A percentile compares a stretch with the other conserved stretches of the same genome.
These are phyloP conservation scores for Lecanicillium sp. DNA, from an alignment of 2,329 filamentous ascomycete species.

Conservation along the genomic window DNA sequence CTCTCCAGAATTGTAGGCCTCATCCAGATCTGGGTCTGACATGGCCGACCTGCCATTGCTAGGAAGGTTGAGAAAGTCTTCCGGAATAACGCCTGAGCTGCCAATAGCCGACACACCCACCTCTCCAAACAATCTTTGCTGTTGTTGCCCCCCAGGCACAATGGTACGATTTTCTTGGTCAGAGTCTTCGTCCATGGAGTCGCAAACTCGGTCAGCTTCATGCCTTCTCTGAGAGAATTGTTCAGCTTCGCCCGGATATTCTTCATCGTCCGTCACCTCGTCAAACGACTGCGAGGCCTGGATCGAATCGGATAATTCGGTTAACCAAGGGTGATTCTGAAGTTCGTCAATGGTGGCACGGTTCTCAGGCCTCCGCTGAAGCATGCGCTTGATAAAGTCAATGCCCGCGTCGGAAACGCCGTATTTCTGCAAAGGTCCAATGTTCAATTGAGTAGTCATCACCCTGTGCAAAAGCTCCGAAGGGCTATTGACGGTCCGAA, in stretches of 20 bases:
- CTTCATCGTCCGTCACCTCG: conserved; percentile 55
- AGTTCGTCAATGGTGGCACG: conserved; percentile 69
- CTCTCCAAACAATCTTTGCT: conserved; percentile 50
- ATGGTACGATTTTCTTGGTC: conserved; percentile 75
- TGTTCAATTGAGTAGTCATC: conserved; percentile 70
- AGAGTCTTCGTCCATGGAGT: conserved; percentile 57
- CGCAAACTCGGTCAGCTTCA: conserved; percentile 35
- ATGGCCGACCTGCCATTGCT: conserved; percentile 39
- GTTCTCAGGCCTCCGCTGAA: conserved; percentile 71
- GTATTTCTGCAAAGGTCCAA: conserved; percentile 51
- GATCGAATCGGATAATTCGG: conserved; percentile 24
- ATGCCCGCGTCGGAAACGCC: conserved; percentile 62
- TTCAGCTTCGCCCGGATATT: conserved; percentile 53
- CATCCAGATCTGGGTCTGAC: conserved; percentile 37
- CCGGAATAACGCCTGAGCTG: conserved; percentile 45
- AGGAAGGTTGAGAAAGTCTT: conserved; percentile 44
- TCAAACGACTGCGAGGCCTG: conserved; percentile 46
- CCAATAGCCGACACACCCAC: conserved; percentile 48
- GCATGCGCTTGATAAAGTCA: conserved; percentile 70
- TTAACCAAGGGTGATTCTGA: conserved; percentile 69
- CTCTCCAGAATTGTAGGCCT: conserved; percentile 40
- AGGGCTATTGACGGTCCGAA: conserved; percentile 67
- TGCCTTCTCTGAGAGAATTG: conserved; percentile 39
- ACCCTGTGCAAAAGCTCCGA: conserved; percentile 78
- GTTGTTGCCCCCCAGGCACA: conserved; percentile 40